These are phyloP conservation scores for Marvania coccoides DNA, from an alignment of 139 green algal species.

Conservation along the genomic window DNA sequence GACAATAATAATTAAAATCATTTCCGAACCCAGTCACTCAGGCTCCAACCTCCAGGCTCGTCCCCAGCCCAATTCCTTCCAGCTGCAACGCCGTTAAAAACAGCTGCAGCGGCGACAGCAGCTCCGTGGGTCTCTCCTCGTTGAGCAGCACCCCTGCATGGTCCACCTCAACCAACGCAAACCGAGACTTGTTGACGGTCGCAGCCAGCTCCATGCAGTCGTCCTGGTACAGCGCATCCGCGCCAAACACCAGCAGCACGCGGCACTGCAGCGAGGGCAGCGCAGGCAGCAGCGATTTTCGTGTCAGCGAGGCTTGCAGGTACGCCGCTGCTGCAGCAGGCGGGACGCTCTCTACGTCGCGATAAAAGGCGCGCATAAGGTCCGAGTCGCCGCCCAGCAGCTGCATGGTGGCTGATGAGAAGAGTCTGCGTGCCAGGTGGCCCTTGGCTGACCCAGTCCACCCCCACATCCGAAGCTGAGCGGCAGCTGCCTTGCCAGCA, in stretches of 20 bases:
- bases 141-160: constrained; percentile 10
- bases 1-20: too few relatives aligned
- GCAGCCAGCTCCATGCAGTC: constrained; percentile 25
- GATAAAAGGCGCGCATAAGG: constrained; percentile 4
- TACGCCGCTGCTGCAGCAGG: constrained; percentile 13
- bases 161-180: constrained; percentile 24
- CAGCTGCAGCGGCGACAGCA: constrained; percentile 21
- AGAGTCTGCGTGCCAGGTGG: constrained; percentile 4
- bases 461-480: constrained; percentile 5
- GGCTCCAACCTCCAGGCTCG: neutral
- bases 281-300: neutral
- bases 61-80: constrained; percentile 12
- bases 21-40: too few relatives aligned
- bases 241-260: constrained; percentile 28
- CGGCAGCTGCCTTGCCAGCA: constrained; percentile 8
- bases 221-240: constrained; percentile 14
- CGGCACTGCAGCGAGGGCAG: constrained; percentile 12
- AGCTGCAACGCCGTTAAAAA: constrained; percentile 27
- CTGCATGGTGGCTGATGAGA: constrained; percentile 5
- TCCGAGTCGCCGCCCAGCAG: constrained; percentile 14
- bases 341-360: constrained; percentile 9
- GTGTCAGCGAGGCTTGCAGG: constrained; percentile 10
- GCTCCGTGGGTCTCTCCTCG: constrained; percentile 25
- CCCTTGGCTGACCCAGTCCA: neutral
- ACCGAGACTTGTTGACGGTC: neutral